Evolutionary conservation across 2,329 filamentous ascomycete genomes (phyloP).

Genomic region (Talaromyces sp.): DNA sequence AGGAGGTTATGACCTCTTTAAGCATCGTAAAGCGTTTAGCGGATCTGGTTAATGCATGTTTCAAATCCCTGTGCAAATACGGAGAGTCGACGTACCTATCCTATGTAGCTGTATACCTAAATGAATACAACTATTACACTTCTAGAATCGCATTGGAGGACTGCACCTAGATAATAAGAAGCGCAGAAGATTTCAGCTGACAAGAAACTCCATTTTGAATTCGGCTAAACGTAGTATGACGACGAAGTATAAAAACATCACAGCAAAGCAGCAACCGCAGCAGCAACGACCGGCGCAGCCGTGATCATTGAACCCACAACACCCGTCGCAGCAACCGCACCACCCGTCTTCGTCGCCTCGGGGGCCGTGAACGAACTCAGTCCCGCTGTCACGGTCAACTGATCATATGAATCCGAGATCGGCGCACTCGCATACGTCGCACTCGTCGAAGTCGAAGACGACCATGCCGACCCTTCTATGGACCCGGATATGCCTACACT

Average conservation of each 20-base stretch:
- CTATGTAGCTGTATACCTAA: not conserved
- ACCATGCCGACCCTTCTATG: not conserved
- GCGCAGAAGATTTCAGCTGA: not conserved
- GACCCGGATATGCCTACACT: constrained; percentile 19
- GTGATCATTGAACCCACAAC: constrained; percentile 23
- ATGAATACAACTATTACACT: not conserved
- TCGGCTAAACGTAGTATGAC: not conserved
- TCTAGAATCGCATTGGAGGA: not conserved
- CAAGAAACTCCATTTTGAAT: not conserved
- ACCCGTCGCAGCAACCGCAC: constrained; percentile 20
- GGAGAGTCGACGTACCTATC: not conserved
- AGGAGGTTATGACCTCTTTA: not conserved
- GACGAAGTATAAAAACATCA: not conserved
- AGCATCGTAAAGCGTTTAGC: not conserved
- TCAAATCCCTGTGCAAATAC: not conserved
- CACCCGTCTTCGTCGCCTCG: constrained; percentile 22
- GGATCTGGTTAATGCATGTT: not conserved
- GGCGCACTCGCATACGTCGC: constrained; percentile 12
- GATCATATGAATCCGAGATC: constrained; percentile 6
- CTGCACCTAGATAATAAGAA: not conserved
- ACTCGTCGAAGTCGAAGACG: constrained; percentile 5
- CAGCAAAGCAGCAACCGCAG: constrained; percentile 23
- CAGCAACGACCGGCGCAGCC: constrained; percentile 25
- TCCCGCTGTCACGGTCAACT: constrained; percentile 24
- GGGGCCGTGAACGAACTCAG: constrained; percentile 22